Evolutionary conservation across 768 basidiomycete genomes (phyloP), one percentile per base, ranked within the genome.

Genomic region (Hysterangium stoloniferum): DNA sequence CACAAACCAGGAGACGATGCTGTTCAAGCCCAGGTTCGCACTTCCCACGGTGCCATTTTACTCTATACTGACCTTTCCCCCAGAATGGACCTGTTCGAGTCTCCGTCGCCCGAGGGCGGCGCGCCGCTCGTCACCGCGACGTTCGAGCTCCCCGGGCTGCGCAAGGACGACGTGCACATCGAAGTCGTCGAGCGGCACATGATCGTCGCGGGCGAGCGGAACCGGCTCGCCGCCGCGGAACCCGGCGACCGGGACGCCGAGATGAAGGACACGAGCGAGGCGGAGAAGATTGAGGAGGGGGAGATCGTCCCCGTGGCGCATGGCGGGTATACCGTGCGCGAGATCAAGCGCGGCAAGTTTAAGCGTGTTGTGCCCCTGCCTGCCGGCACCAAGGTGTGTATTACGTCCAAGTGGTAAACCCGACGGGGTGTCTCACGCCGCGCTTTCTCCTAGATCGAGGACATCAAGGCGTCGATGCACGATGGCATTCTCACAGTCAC

Each of bases 101-200:
- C 47, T 7, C 27, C 45, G 13, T 48, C 46, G 4, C 13, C 17
- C 3, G 24, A 35, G 5, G 0, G 67, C 73, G 19, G 62, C 59
- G 22, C 76, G 77, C 58, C 46, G 8, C 58, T 65, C 32, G 73
- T 81, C 33, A 76, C 74, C 0, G 79, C 79, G 35, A 62, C 68
- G 6, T 78, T 82, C 58, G 80, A 82, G 55, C 64, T 82, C 6
- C 79, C 81, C 0, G 79, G 79, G 17, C 25, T 80, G 33, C 64
- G 64, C 49, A 72, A 74, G 28, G 72, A 78, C 40, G 64, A 79
- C 52, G 65, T 81, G 42, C 62, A 64, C 43, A 72, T 82, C 55
- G 78, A 80, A 48, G 57, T 78, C 6, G 69, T 73, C 52, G 68
- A 74, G 53, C 71, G 73, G 52, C 64, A 68, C 2, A 71, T 82